Conservation (phyloP, 176 grass and related monocot species). For the Bonia amplexicaulis region DNA sequence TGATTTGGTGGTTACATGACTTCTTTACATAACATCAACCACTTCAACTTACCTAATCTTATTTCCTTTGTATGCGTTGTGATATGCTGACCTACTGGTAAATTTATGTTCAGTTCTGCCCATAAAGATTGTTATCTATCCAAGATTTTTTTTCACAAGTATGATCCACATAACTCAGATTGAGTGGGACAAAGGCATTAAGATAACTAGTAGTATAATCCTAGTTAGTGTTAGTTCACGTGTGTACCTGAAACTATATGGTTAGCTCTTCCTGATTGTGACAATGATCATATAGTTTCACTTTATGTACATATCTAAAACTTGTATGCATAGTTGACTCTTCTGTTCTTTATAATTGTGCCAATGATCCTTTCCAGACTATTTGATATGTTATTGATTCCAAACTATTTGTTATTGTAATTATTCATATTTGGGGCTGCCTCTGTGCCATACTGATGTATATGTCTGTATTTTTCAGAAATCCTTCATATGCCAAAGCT, state of each 20-base stretch:
- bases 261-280: not conserved
- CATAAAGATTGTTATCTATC: not conserved
- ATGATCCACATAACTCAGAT: not conserved
- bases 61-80: not conserved
- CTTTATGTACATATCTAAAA: not conserved
- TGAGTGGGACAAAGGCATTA: not conserved
- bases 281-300: not conserved
- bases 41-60: slow-evolving; percentile 7
- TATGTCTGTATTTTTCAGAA: slow-evolving; percentile 38
- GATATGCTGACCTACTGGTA: slow-evolving; percentile 15
- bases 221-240: not conserved
- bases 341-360: not conserved
- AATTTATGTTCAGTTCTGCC: not conserved
- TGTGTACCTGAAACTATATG: not conserved
- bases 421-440: not conserved
- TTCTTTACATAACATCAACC: not conserved
- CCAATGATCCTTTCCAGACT: not conserved
- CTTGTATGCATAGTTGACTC: not conserved
- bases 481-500: slow-evolving; percentile 74
- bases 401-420: not conserved
- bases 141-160: not conserved
- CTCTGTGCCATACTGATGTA: not conserved
- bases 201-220: not conserved
- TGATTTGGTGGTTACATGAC: slow-evolving; percentile 4
- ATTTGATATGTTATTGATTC: not conserved